Base-by-base conservation (phyloP, 1,139 yeast genomes). In the Magnusiomyces suaveolens region DNA sequence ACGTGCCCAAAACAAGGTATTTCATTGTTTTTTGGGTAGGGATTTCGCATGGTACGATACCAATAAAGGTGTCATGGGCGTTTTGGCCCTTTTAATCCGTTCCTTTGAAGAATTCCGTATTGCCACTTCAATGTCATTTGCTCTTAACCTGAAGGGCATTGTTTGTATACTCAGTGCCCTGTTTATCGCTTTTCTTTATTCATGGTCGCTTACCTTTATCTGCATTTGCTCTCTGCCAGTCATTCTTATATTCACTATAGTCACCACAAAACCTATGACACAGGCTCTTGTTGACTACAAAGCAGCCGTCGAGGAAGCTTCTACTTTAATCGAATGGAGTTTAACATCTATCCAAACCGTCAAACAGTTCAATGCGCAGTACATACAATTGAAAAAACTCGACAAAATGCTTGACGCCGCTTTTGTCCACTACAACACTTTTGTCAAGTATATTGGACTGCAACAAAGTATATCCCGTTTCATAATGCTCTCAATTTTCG, bases 201-300 rank as follows among this genome's bases (percentile, higher is more conserved):
- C 95, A 0, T 90, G 97, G 97, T 76, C 85, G 2, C 75, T 92
- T 14, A 87, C 97, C 0, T 67, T 92, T 36, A 79, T 92, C 0
- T 79, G 86, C 21, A 66, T 90, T 58, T 83, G 87, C 1, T 76
- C 84, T 8, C 64, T 87, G 1, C 98, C 98, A 0, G 43, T 88
- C 0, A 79, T 92, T 60, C 74, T 75, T 0, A 18, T 75, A 0
- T 60, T 78, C 20, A 81, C 85, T 0, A 69, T 74, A 53, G 53
- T 75, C 1, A 78, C 84, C 57, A 82, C 92, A 0, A 70, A 65
- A 20, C 65, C 75, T 32, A 77, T 85, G 24, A 78, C 77, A 54
- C 71, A 65, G 26, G 75, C 72, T 56, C 77, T 88, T 1, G 66
- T 69, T n/a, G 54, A 61, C 29, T 94, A 88, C 62, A 90, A 90